phyloP scores from a whole-genome alignment of 2,329 filamentous ascomycete species.

The Scedosporium apiospermum region DNA sequence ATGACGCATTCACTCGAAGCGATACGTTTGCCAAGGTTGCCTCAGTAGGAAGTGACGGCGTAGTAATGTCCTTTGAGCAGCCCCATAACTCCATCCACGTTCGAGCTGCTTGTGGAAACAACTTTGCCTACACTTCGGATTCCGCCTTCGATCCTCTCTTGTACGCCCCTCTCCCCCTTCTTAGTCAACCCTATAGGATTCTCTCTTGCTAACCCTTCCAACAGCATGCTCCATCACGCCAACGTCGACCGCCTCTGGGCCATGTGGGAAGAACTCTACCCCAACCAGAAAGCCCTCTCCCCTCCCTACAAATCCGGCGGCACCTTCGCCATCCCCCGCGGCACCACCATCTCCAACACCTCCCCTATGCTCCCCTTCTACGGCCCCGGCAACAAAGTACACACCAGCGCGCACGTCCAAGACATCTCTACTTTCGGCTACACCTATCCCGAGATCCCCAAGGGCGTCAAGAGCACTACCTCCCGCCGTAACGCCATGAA shows the following conservation, averaged over 20 bases:
- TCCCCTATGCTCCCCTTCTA: conserved; percentile 43
- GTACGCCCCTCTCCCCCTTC: conserved; percentile 15
- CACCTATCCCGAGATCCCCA: conserved; percentile 24
- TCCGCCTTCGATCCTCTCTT: conserved; percentile 37
- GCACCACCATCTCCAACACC: conserved; percentile 29
- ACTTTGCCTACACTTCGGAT: conserved; percentile 29
- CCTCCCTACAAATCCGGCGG: conserved; percentile 23
- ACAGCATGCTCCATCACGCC: conserved; percentile 36
- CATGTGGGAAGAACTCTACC: conserved; percentile 37
- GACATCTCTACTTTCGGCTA: conserved; percentile 27
- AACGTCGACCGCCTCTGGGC: conserved; percentile 58
- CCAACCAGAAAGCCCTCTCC: conserved; percentile 23
- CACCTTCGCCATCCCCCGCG: conserved; percentile 30
- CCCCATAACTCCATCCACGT: conserved; percentile 33
- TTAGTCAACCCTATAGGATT: not conserved
- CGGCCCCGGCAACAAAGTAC: conserved; percentile 24
- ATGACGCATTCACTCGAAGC: conserved; percentile 28
- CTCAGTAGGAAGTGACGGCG: conserved; percentile 22
- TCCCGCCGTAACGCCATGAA: conserved; percentile 23
- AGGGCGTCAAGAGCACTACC: conserved; percentile 14
- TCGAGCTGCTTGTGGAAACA: conserved; percentile 27
- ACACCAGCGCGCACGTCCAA: conserved; percentile 28
- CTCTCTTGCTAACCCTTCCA: not conserved
- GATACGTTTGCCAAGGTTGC: conserved; percentile 24
- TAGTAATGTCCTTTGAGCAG: conserved; percentile 27